phyloP scores from a whole-genome alignment of 2,329 filamentous ascomycete species.

The Ophiostoma himal-ulmi region DNA sequence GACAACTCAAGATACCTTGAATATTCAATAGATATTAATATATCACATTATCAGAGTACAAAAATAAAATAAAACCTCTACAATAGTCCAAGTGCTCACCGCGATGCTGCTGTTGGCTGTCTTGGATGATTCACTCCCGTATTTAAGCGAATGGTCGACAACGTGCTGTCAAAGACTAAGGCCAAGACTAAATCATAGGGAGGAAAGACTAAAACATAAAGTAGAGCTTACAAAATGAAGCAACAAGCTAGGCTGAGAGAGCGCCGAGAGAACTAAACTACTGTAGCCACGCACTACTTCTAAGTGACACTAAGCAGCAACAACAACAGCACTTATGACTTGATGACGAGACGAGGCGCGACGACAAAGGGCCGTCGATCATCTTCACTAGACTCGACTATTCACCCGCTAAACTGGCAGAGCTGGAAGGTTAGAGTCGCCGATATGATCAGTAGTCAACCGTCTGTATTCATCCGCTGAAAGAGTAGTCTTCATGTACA shows the following conservation, averaged over 20 bases:
- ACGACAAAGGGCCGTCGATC: constrained; percentile 1
- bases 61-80: not conserved
- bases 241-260: not conserved
- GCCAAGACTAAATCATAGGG: not conserved
- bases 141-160: not conserved
- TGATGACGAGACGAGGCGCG: not conserved
- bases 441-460: not conserved
- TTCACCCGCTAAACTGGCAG: not conserved
- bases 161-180: not conserved
- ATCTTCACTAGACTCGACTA: not conserved
- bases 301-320: not conserved
- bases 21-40: not conserved
- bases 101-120: not conserved
- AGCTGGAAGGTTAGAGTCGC: not conserved
- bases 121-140: not conserved
- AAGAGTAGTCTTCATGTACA: not conserved
- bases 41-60: not conserved
- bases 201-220: not conserved
- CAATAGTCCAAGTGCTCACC: not conserved
- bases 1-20: too few relatives aligned
- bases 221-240: too few relatives aligned
- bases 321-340: not conserved
- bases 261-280: not conserved
- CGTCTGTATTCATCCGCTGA: not conserved
- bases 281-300: not conserved